Base-by-base conservation (phyloP, 805 yeast genomes). In the Nakazawaea wyomingensis region DNA sequence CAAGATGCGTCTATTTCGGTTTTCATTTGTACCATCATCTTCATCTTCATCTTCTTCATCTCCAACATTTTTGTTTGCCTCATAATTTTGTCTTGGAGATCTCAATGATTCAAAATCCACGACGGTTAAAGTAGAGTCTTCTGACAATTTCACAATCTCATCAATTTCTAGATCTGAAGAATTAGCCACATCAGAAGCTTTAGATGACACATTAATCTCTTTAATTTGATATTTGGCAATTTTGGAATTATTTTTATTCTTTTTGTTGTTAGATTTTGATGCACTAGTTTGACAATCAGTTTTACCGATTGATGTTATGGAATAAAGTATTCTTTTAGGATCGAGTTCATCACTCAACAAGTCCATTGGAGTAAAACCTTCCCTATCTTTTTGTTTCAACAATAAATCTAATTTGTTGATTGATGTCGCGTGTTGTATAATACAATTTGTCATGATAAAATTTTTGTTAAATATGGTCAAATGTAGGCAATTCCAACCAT, bases 401-500 rank as follows among this genome's bases (percentile, higher is more conserved):
- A 80, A 56, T 1, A 61, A 54, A 11, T 60, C 54, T 14, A 42
- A 26, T 33, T 59, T 53, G 14, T 48, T 46, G 27, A 43, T 46
- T 2, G 46, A 37, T 3, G 50, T 30, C 20, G 34, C 30, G 24
- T 14, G 19, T 26, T 44, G 42, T 8, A 76, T 42, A 8, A 79
- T 50, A 6, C 61, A 59, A 41, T 68, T 71, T 8, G 82, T 79
- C 54, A 83, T 73, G 16, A 71, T 54, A 33, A 82, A 61, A 43
- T 82, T 68, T 27, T 79, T 84, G 48, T 74, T 63, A 50, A 68
- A 76, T 11, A 85, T 63, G 4, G 88, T 77, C 47, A 79, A 74
- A 59, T 90, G 96, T 22, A 90, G 65, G 20, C 87, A 77, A 34
- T 85, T 84, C 83, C 95, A 89, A 2, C 87, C 84, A 55, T 77